Base-by-base conservation (phyloP, 176 grass and related monocot genomes). In the Phoenix roebelenii region DNA sequence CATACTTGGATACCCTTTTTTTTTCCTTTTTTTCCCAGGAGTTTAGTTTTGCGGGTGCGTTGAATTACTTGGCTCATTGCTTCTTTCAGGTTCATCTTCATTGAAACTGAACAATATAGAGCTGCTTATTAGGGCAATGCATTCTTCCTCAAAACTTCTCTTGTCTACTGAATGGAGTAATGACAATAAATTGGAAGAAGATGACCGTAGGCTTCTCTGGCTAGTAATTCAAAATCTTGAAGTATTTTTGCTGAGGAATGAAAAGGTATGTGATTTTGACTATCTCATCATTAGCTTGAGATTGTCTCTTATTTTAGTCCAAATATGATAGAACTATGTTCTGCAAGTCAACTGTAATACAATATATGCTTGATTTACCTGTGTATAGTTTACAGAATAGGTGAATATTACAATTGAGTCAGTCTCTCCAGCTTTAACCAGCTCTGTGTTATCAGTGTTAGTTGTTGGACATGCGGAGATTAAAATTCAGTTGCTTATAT, bases 211-310 rank as follows among this genome's bases (percentile, higher is more conserved):
- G 3, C 53, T 80, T 53, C 5, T 85, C 23, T 29, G 55, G 48
- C 80, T 64, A 64, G 17, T 73, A 20, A 69, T 80, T 73, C 72
- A 60, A 25, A 72, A 72, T 80, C 77, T 85, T 72, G 72, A 65
- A 58, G 64, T 49, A 25, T 80, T 24, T 54, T 64, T 80, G 58
- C 16, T 55, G n/a, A 68, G 76, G 72, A 66, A 44, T 60, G 76
- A 30, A 64, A 73, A 73, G 82, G 82, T 80, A 50, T 22, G 30
- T 10, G 15, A 23, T 52, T 80, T 65, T 58, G 0, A 23, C 23
- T 59, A 50, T 51, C 15, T 5, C 53, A 6, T 61, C 65, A 66
- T 23, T 28, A 3, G 52, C 5, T 17, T 55, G 19, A 20, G 17
- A 1, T 55, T 55, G 52, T 7, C 52, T 55, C 19, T 55, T 55